phyloP scores from a whole-genome alignment of 805 yeast species.

The Suhomyces xylopsoci region DNA sequence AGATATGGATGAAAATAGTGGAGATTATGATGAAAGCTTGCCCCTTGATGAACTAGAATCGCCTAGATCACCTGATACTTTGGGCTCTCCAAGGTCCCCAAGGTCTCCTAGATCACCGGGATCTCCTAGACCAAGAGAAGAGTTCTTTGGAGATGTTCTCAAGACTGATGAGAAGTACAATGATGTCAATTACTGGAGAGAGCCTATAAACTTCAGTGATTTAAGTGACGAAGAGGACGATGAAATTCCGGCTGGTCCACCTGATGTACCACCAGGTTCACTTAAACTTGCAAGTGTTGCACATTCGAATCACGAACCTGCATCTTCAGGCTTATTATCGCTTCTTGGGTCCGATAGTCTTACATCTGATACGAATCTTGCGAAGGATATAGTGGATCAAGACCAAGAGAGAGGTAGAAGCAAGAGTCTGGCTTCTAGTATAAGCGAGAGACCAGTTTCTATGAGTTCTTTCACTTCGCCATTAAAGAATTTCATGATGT shows the following conservation, averaged over 20 bases:
- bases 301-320: not conserved
- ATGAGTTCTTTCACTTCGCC: slow-evolving; percentile 39
- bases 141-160: slow-evolving; percentile 16
- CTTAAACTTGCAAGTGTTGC: slow-evolving; percentile 3
- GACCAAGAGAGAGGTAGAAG: not conserved
- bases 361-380: not conserved
- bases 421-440: slow-evolving; percentile 6
- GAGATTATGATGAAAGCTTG: not conserved
- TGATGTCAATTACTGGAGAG: slow-evolving; percentile 92
- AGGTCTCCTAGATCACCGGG: slow-evolving; percentile 26
- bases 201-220: slow-evolving; percentile 66
- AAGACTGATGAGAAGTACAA: slow-evolving; percentile 61
- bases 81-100: slow-evolving; percentile 9
- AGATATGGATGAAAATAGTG: slow-evolving; percentile 5
- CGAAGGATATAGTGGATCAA: not conserved
- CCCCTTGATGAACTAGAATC: not conserved
- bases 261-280: not conserved
- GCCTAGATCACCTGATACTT: slow-evolving; percentile 6
- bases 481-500: slow-evolving; percentile 38
- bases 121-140: slow-evolving; percentile 33
- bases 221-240: slow-evolving; percentile 35
- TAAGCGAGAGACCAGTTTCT: slow-evolving; percentile 30
- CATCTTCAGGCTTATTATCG: slow-evolving; percentile 9
- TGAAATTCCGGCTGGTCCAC: slow-evolving; percentile 12
- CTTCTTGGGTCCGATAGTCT: not conserved